Base-by-base conservation (phyloP, 441 rosid species). In the Populus hybrid region DNA sequence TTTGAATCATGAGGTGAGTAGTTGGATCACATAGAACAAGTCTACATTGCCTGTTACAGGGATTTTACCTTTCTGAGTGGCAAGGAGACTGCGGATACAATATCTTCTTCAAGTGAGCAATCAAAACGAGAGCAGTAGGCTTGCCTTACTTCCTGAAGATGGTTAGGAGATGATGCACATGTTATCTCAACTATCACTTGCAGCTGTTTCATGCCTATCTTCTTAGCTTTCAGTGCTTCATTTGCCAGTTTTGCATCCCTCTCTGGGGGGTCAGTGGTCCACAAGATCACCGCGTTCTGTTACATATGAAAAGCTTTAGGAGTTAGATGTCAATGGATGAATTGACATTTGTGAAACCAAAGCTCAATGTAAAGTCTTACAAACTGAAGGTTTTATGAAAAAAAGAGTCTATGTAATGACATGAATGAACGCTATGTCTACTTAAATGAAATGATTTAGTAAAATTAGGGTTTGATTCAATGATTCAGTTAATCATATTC, bases 231-330 rank as follows among this genome's bases (percentile, higher is more conserved):
- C 76, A 96, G 76, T 34, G 84, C 89, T 23, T 90, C 88, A 69
- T 90, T 82, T 40, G 90, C 89, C 35, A 90, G 83, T 82, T 73
- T 90, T 9, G 99, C 99, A 81, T 96, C 94, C 83, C 97, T 92
- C 86, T 90, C 95, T 4, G 93, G 81, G 21, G 99, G 94, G 78
- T 94, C 98, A 73, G 82, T 83, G 26, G 89, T 81, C 98, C 97
- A 96, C 69, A 78, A 63, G 72, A 88, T 74, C 80, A 94, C 87
- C 12, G 97, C 98, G 86, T 88, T 92, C 99, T 96, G 86, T 77
- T 66, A 14, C 78, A 70, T 40, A 67, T 34, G 24, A 73, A 54
- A 79, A 36, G 18, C 26, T 70, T 64, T 20, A 71, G 42, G n/a
- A 23, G 8, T 46, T 10, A 59, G 32, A 66, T 23, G 10, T 46